These are phyloP conservation scores for Solanum piurae DNA, from an alignment of 257 asterid genomes.

Conservation along the genomic window DNA sequence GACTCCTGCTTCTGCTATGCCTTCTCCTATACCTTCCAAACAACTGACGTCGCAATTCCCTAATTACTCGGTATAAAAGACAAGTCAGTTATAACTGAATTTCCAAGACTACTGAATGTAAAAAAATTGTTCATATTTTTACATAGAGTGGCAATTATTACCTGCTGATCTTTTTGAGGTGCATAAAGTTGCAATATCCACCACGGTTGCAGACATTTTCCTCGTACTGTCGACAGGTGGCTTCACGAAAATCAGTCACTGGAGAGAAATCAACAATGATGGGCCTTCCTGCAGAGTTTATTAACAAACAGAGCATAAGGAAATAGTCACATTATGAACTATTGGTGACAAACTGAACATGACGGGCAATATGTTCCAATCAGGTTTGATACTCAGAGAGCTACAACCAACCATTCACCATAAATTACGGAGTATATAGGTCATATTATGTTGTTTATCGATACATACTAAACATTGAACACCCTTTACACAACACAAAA, in stretches of 20 bases:
- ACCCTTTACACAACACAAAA: neutral
- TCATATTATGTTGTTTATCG: neutral
- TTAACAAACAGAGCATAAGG: neutral
- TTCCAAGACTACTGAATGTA: neutral
- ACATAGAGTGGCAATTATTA: neutral
- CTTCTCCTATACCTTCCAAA: slow-evolving; percentile 60
- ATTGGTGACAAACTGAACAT: neutral
- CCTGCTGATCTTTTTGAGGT: slow-evolving; percentile 92
- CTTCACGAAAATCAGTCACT: slow-evolving; percentile 94
- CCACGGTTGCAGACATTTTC: slow-evolving; percentile 94
- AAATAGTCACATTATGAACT: neutral
- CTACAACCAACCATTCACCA: neutral
- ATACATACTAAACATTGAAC: neutral
- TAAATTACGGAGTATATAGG: neutral
- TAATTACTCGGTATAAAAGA: neutral
- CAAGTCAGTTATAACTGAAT: neutral
- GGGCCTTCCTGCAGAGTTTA: slow-evolving; percentile 65
- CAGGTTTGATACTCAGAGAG: neutral
- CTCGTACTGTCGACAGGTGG: slow-evolving; percentile 96
- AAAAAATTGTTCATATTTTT: neutral
- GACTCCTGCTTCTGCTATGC: slow-evolving; percentile 58
- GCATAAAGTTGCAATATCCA: slow-evolving; percentile 99
- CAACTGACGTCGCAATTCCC: slow-evolving; percentile 73
- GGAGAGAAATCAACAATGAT: slow-evolving; percentile 96
- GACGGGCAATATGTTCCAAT: neutral